These are phyloP conservation scores for Vaccinium vitisidaea DNA, from an alignment of 148 eudicot genomes.

Conservation along the genomic window DNA sequence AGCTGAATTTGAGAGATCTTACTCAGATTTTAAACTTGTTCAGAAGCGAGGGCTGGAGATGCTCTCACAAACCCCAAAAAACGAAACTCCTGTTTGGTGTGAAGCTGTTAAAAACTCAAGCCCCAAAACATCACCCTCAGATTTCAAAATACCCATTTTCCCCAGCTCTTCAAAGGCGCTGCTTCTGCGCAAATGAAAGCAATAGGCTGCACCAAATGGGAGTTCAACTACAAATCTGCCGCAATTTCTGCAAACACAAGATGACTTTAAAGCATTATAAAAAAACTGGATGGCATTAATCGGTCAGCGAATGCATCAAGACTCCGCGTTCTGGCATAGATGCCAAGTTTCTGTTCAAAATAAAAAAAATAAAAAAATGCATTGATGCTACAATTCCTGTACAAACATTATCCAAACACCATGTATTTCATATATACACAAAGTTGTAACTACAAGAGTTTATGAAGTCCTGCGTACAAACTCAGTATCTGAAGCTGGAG, in stretches of 20 bases:
- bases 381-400: conserved; percentile 16
- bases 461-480: not conserved
- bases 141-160: not conserved
- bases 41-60: too few relatives aligned
- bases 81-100: not conserved
- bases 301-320: not conserved
- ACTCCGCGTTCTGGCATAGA: too few relatives aligned
- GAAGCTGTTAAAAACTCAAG: not conserved
- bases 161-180: not conserved
- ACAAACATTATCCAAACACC: conserved; percentile 17
- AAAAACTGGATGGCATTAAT: conserved; percentile 8
- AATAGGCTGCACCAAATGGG: not conserved
- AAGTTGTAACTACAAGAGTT: not conserved
- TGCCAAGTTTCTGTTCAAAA: too few relatives aligned
- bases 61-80: too few relatives aligned
- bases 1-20: too few relatives aligned
- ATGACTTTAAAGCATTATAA: not conserved
- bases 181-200: not conserved
- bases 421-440: conserved; percentile 18
- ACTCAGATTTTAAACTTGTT: too few relatives aligned
- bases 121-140: not conserved
- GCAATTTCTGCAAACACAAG: not conserved
- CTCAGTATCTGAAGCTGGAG: not conserved
- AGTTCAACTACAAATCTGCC: not conserved
- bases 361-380: not conserved